phyloP scores from a whole-genome alignment of 768 basidiomycete genomes.

The Lentinula detonsa region DNA sequence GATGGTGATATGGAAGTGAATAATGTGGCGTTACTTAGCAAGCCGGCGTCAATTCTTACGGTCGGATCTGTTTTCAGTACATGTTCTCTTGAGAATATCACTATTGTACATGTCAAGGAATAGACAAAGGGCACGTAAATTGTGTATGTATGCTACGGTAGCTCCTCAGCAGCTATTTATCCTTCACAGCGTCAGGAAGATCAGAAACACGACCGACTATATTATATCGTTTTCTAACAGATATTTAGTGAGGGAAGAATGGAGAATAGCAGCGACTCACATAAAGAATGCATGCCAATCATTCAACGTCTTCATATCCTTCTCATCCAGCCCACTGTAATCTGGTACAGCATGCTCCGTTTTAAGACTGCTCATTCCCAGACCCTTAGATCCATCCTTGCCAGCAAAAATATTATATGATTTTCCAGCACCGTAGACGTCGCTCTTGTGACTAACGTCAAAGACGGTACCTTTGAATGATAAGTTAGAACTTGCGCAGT shows the following conservation, averaged over 20 bases:
- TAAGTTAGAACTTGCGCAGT: not conserved
- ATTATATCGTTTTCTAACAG: constrained; percentile 74
- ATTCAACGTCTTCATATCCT: constrained; percentile 73
- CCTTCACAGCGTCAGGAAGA: constrained; percentile 24
- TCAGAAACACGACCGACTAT: constrained; percentile 73
- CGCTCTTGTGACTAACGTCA: constrained; percentile 79
- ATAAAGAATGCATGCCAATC: constrained; percentile 88
- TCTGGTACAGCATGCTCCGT: constrained; percentile 83
- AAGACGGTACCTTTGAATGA: constrained; percentile 67
- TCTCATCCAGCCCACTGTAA: constrained; percentile 67
- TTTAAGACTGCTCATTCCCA: constrained; percentile 88
- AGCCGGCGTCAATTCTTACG: no score
- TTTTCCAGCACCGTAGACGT: constrained; percentile 82
- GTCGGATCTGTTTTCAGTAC: no score
- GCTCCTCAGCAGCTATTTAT: not conserved
- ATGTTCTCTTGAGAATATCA: no score
- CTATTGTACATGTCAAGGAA: not conserved
- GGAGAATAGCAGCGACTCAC: constrained; percentile 39
- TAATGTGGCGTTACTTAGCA: no score
- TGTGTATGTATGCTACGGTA: not conserved
- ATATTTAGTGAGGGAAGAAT: constrained; percentile 2
- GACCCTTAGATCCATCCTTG: constrained; percentile 84
- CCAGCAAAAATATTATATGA: constrained; percentile 88
- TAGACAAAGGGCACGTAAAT: not conserved
- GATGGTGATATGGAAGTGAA: not conserved